Base-by-base conservation (phyloP, 2,329 filamentous ascomycete genomes). In the Verticillium alfalfae region DNA sequence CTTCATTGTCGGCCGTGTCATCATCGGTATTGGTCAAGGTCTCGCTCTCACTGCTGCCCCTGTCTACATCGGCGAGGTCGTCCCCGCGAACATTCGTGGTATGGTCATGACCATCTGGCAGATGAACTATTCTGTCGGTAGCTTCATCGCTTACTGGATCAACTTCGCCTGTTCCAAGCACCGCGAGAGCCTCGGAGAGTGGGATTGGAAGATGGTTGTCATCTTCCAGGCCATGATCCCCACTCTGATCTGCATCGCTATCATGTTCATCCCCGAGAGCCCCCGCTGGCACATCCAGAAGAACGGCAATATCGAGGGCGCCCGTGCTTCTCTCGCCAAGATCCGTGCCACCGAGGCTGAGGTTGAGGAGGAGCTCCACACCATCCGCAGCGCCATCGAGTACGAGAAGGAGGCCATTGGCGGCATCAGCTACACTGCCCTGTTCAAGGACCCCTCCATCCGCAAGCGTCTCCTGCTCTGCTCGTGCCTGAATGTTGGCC, bases 221-320 rank as follows among this genome's bases (percentile, higher is more conserved):
- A 86, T 91, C 64, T 90, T 91, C 79, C 88, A 91, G 74, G 78
- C 90, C 57, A 72, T 91, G n/a, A 81, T 90, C 31, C 88, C 88
- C 1, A 66, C 81, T 58, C 68, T 90, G 62, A 88, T 91, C 71
- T 75, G 90, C 26, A 66, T 74, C 4, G 79, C 88, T 39, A 77
- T 91, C 15, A 87, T 87, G 49, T 88, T 87, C 70, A 83, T 89
- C 64, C 87, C 87, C 22, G 88, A 90, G 71, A 85, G 84, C 4
- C 89, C 89, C 18, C 82, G 88, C 58, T 91, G 88, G 88, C 82
- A 83, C 71, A 82, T 91, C 64, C 82, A 89, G 72, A 80, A 83
- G 63, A 81, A 81, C 66, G 79, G 82, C 67, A 80, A 86, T 65
- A 69, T 88, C 60, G 86, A 88, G 1, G 79, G 79, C n/a, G 88